phyloP scores from a whole-genome alignment of 2,329 filamentous ascomycete genomes.

The Cytospora paraplurivora region DNA sequence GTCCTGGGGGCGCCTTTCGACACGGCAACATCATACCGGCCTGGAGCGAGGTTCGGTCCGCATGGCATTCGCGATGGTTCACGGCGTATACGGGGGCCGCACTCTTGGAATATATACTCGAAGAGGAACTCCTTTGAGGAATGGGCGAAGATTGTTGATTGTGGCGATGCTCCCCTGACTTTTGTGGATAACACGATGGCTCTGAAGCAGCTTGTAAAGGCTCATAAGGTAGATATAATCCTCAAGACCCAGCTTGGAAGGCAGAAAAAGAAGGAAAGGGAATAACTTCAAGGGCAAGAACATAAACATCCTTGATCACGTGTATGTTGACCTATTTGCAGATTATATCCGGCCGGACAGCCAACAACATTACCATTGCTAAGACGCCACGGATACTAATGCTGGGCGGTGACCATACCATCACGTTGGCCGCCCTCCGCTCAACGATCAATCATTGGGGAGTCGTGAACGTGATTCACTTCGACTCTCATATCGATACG shows the following conservation, averaged over 20 bases:
- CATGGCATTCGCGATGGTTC: constrained; percentile 39
- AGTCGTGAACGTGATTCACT: constrained; percentile 64
- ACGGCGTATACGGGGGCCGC: constrained; percentile 32
- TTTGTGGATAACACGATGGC: constrained; percentile 77
- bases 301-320: constrained; percentile 23
- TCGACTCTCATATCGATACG: constrained; percentile 70
- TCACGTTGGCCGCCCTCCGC: constrained; percentile 63
- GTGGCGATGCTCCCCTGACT: constrained; percentile 76
- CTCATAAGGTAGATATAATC: constrained; percentile 48
- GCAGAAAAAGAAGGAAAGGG: too few relatives aligned
- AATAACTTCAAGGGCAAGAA: too few relatives aligned
- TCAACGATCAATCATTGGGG: constrained; percentile 61
- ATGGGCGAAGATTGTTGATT: constrained; percentile 62
- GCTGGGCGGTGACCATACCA: constrained; percentile 66
- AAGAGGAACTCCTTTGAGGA: constrained; percentile 27
- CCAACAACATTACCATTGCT: constrained; percentile 47
- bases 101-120: constrained; percentile 17
- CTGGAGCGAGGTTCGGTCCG: constrained; percentile 42
- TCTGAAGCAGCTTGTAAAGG: constrained; percentile 72
- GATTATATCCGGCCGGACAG: constrained; percentile 34
- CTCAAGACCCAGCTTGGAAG: too few relatives aligned
- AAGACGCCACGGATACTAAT: constrained; percentile 56
- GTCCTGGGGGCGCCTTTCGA: constrained; percentile 51
- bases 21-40: constrained; percentile 40
- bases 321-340: constrained; percentile 12